These are phyloP conservation scores for Hymenoscyphus scutula DNA, from an alignment of 2,329 filamentous ascomycete species.

Conservation along the genomic window DNA sequence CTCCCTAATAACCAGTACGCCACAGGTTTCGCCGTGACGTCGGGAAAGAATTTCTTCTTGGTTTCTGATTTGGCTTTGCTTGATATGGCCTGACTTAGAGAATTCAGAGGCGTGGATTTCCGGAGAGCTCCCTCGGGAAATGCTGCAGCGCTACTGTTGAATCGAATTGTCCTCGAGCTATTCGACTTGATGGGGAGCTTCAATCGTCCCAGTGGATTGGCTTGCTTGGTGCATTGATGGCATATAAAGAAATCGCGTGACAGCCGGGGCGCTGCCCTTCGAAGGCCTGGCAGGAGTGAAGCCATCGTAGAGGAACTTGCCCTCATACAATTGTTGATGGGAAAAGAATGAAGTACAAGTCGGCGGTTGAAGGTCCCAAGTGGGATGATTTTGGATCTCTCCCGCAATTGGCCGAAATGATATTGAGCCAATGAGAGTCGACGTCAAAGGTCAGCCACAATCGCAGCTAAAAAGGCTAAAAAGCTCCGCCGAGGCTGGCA, in stretches of 20 bases:
- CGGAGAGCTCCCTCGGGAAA: conserved; percentile 16
- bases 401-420: background rate
- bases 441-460: background rate
- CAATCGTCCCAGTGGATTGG: conserved; percentile 16
- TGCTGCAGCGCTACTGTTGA: conserved; percentile 31
- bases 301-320: conserved; percentile 29
- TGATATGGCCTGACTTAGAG: conserved; percentile 28
- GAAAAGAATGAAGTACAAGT: background rate
- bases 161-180: conserved; percentile 29
- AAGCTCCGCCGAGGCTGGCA: too few relatives aligned
- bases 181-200: conserved; percentile 26
- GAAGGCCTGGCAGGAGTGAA: conserved; percentile 33
- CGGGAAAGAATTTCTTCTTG: conserved; percentile 30
- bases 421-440: background rate
- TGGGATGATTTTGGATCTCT: conserved; percentile 16
- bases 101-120: conserved; percentile 25
- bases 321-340: conserved; percentile 9
- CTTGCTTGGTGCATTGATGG: conserved; percentile 31
- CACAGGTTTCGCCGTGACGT: conserved; percentile 71
- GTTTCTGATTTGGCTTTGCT: conserved; percentile 15
- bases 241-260: conserved; percentile 35
- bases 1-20: conserved; percentile 92
- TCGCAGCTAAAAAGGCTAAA: too few relatives aligned
- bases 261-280: conserved; percentile 31
- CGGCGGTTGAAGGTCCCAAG: conserved; percentile 3